These are phyloP conservation scores for Podospora appendiculata DNA, from an alignment of 495 filamentous ascomycete species.

Conservation along the genomic window DNA sequence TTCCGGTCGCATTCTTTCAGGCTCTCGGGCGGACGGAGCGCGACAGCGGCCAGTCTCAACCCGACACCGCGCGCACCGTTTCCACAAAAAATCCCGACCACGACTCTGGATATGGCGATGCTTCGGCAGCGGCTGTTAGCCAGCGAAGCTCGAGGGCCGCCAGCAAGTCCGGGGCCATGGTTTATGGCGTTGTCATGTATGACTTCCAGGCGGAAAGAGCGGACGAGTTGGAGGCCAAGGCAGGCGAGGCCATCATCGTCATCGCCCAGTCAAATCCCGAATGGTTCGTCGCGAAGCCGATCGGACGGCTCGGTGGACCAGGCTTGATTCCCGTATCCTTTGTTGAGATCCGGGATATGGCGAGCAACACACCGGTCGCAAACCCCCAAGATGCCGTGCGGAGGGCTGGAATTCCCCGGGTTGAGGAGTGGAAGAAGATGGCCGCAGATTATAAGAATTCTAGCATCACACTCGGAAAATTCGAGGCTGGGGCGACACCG, in stretches of 20 bases:
- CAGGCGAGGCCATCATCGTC: constrained; percentile 93
- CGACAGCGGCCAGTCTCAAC: constrained; percentile 73
- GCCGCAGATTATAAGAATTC: constrained; percentile 98
- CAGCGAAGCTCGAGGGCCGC: constrained; percentile 45
- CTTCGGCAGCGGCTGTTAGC: constrained; percentile 32
- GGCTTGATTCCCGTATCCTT: constrained; percentile 96
- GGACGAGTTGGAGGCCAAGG: constrained; percentile 90
- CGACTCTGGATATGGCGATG: constrained; percentile 79
- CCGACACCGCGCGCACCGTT: constrained; percentile 50
- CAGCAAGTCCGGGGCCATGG: constrained; percentile 72
- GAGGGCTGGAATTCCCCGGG: constrained; percentile 87
- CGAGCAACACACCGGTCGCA: constrained; percentile 68
- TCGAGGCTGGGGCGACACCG: constrained; percentile 52
- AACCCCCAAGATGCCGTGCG: constrained; percentile 83
- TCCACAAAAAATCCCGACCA: constrained; percentile 42
- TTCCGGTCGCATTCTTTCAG: constrained; percentile 91
- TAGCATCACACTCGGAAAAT: constrained; percentile 89
- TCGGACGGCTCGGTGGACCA: constrained; percentile 86
- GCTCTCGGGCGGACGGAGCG: constrained; percentile 82
- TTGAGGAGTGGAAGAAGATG: constrained; percentile 99
- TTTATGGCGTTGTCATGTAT: constrained; percentile 94
- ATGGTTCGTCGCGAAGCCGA: constrained; percentile 99
- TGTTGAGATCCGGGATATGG: constrained; percentile 94
- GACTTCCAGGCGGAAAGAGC: constrained; percentile 93
- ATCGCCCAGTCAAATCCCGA: constrained; percentile 99